These are phyloP conservation scores for Citrullus amarus DNA, from an alignment of 306 rosid species.

Conservation along the genomic window DNA sequence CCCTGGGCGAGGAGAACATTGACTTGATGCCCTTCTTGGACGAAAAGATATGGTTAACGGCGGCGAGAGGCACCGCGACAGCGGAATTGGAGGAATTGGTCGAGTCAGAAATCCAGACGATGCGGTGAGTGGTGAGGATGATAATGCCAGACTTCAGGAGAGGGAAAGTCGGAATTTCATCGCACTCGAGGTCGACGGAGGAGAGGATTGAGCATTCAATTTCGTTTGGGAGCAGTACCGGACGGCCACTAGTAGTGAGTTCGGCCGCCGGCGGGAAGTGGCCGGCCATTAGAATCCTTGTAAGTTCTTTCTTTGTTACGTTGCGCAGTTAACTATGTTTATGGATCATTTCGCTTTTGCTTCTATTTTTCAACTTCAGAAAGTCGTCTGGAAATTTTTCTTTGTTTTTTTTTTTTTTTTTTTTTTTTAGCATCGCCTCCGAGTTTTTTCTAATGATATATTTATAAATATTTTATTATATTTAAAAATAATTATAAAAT, in stretches of 20 bases:
- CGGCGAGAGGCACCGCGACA: conserved; percentile 41
- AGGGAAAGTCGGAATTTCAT: conserved; percentile 52
- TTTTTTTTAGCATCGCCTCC: neutral
- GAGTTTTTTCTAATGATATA: neutral
- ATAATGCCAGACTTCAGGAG: conserved; percentile 70
- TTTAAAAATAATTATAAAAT: no score
- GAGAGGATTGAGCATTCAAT: conserved; percentile 73
- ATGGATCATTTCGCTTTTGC: neutral
- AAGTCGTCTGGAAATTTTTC: neutral
- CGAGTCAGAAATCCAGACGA: conserved; percentile 56
- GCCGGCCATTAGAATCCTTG: conserved; percentile 28
- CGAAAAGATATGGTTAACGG: conserved; percentile 47
- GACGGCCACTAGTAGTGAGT: conserved; percentile 73
- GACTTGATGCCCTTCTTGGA: conserved; percentile 62
- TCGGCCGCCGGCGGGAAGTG: conserved; percentile 47
- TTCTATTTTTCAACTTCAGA: neutral
- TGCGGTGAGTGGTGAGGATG: conserved; percentile 80
- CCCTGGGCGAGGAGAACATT: conserved; percentile 66
- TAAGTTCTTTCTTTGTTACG: neutral
- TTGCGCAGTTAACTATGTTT: neutral
- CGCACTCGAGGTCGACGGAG: conserved; percentile 64
- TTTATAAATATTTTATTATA: no score
- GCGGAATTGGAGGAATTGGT: conserved; percentile 8
- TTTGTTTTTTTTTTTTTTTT: no score
- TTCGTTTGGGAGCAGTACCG: conserved; percentile 55